Conservation (phyloP, 371 early-diverging fungal genomes). For the Entomophthora muscae region DNA sequence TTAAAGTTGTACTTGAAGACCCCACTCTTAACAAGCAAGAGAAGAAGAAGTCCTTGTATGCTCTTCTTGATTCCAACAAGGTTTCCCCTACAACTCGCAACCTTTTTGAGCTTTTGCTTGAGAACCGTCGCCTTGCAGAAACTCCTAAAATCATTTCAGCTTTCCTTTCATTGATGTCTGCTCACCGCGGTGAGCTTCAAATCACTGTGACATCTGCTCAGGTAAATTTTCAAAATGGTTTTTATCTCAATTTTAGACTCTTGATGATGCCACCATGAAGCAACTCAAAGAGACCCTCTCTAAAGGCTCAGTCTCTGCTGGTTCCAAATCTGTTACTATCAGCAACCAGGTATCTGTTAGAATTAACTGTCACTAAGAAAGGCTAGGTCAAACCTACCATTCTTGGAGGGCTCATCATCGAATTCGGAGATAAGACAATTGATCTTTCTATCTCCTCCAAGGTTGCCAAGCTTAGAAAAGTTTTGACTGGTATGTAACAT, state of each 20-base stretch:
- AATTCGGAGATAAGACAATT: constrained; percentile 94
- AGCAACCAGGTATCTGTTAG: constrained; percentile 10
- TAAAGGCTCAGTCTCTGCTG: constrained; percentile 28
- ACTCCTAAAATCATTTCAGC: constrained; percentile 63
- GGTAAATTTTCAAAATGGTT: constrained; percentile 16
- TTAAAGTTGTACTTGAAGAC: constrained; percentile 62
- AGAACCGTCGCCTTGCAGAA: constrained; percentile 83
- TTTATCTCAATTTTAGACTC: constrained; percentile 16
- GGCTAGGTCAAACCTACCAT: constrained; percentile 72
- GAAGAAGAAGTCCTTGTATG: constrained; percentile 57
- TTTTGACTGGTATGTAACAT: constrained; percentile 27
- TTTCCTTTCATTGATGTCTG: constrained; percentile 72
- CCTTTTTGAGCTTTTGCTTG: constrained; percentile 76
- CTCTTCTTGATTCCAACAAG: constrained; percentile 40
- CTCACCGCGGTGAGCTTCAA: constrained; percentile 78
- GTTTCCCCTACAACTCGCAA: constrained; percentile 67
- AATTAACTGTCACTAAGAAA: background rate
- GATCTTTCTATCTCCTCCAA: constrained; percentile 90
- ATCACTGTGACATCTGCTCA: constrained; percentile 83
- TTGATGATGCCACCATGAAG: constrained; percentile 28
- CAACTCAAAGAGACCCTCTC: constrained; percentile 27
- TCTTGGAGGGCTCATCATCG: constrained; percentile 89
- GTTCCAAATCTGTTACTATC: constrained; percentile 20
- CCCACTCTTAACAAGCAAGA: constrained; percentile 61
- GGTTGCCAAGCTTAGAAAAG: constrained; percentile 86